These are phyloP conservation scores for Chrysanthemum seticuspe DNA, from an alignment of 129 eudicot genomes.

Conservation along the genomic window DNA sequence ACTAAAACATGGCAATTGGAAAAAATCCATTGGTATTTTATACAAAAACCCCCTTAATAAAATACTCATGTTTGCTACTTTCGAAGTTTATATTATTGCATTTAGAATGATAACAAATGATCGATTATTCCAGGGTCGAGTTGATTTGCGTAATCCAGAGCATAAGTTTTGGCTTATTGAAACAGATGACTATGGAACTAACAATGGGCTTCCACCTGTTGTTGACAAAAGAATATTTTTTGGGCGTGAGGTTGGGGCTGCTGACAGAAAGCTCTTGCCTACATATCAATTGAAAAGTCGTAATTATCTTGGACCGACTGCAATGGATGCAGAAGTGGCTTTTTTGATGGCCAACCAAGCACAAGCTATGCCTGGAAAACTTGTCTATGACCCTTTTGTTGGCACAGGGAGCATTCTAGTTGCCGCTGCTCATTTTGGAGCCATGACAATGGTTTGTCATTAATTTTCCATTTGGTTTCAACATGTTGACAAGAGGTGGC, in stretches of 20 bases:
- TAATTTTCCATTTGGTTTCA: neutral
- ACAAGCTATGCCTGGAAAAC: conserved; percentile 79
- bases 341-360: conserved; percentile 98
- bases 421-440: conserved; percentile 98
- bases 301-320: conserved; percentile 93
- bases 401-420: conserved; percentile 96
- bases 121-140: conserved; percentile 62
- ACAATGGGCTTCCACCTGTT: conserved; percentile 89
- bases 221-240: conserved; percentile 74
- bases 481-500: neutral
- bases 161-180: conserved; percentile 88
- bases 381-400: conserved; percentile 93
- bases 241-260: conserved; percentile 84
- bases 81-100: neutral
- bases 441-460: conserved; percentile 91
- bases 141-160: conserved; percentile 66
- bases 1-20: too few relatives aligned
- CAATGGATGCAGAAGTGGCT: conserved; percentile 99
- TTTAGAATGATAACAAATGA: neutral
- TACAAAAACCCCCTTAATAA: too few relatives aligned
- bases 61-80: neutral
- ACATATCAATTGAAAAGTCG: conserved; percentile 89
- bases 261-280: conserved; percentile 87
- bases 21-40: too few relatives aligned
- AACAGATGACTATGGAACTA: conserved; percentile 72